phyloP scores from a whole-genome alignment of 306 rosid species.

The Trifolium repens region DNA sequence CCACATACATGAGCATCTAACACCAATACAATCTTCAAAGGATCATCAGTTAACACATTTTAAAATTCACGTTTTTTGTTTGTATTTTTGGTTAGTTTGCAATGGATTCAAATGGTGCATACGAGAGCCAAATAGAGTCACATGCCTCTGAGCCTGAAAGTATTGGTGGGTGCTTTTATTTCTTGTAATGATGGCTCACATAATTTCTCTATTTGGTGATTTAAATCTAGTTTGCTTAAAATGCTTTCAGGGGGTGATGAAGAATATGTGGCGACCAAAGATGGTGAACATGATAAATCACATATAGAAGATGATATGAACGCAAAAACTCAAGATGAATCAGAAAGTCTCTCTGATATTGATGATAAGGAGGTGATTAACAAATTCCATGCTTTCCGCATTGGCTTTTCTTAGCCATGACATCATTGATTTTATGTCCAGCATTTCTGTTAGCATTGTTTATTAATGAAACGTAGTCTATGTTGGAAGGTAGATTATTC shows the following conservation, averaged over 20 bases:
- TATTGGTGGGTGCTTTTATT: slow-evolving; percentile 37
- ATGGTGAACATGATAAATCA: slow-evolving; percentile 25
- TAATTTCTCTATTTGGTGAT: slow-evolving; percentile 6
- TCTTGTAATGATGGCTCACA: neutral
- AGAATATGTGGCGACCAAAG: slow-evolving; percentile 34
- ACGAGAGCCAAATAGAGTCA: slow-evolving; percentile 13
- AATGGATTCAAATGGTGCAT: slow-evolving; percentile 40
- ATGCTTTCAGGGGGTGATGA: slow-evolving; percentile 41
- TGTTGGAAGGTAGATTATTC: neutral
- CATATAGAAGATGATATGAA: slow-evolving; percentile 40
- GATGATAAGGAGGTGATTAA: slow-evolving; percentile 16
- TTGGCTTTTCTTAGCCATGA: neutral
- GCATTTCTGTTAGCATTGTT: neutral
- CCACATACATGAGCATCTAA: slow-evolving; percentile 28
- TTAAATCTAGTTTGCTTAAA: slow-evolving; percentile 28
- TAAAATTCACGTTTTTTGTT: neutral
- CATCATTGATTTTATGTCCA: neutral
- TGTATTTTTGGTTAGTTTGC: slow-evolving; percentile 41
- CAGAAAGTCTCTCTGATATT: slow-evolving; percentile 21
- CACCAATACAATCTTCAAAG: slow-evolving; percentile 9
- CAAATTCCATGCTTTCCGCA: neutral
- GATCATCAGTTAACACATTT: slow-evolving; percentile 8
- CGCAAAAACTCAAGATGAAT: slow-evolving; percentile 20
- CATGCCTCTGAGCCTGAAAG: slow-evolving; percentile 38
- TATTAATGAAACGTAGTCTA: neutral